These are phyloP conservation scores for Marchantia paleacea DNA, from an alignment of 225 moss, liverwort and hornwort genomes.

Conservation along the genomic window DNA sequence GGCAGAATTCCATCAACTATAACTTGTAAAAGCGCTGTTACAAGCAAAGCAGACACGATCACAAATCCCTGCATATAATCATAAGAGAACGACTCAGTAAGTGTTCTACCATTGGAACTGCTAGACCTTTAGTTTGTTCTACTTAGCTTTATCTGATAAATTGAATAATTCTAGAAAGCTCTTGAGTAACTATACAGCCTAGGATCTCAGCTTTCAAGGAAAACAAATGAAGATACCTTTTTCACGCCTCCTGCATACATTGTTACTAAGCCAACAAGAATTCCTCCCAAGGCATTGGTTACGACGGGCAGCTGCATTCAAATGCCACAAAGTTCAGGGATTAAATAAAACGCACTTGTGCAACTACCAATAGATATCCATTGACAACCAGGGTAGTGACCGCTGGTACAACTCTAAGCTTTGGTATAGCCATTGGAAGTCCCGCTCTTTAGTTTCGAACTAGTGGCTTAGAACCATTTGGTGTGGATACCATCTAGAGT, in stretches of 20 bases:
- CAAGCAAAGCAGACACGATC: conserved; percentile 87
- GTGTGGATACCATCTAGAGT: too few species aligned
- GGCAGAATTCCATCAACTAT: conserved; percentile 67
- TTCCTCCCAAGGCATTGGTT: conserved; percentile 87
- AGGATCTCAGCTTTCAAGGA: neutral
- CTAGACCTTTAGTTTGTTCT: neutral
- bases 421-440: too few species aligned
- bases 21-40: conserved; percentile 82
- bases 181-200: neutral
- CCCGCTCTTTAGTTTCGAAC: too few species aligned
- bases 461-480: too few species aligned
- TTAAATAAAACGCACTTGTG: neutral
- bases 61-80: conserved; percentile 72
- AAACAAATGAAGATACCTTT: conserved; percentile 48
- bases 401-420: too few species aligned
- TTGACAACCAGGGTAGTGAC: too few species aligned
- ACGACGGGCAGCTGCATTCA: conserved; percentile 64
- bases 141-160: neutral
- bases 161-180: neutral
- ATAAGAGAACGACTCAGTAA: neutral
- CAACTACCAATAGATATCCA: neutral
- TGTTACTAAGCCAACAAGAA: conserved; percentile 92
- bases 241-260: conserved; percentile 96
- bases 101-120: neutral
- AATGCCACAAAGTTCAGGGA: neutral